Percentiles rank a stretch among this genome's conserved stretches.
These are phyloP conservation scores for Chlorella variabilis DNA, from an alignment of 163 green algal species.

Conservation along the genomic window DNA sequence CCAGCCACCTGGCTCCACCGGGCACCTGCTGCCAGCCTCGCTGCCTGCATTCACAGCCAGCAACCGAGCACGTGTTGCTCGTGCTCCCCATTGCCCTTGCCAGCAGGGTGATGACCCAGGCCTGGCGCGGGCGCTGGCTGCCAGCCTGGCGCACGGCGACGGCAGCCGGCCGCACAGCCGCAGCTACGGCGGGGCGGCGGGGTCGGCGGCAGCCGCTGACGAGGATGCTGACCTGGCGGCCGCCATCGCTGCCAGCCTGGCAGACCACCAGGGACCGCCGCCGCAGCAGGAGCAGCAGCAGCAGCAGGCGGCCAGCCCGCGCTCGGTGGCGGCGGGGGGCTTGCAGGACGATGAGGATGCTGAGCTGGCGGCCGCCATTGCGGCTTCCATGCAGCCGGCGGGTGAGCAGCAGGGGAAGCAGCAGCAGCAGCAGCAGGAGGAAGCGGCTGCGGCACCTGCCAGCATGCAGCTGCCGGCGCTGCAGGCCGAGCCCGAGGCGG, in stretches of 20 bases:
- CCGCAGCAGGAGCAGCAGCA: neutral
- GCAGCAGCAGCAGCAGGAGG: neutral
- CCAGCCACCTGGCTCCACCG: too few relatives aligned
- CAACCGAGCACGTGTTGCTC: too few relatives aligned
- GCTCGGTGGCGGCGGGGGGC: neutral
- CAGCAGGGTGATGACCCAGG: slow-evolving; percentile 22
- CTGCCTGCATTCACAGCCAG: too few relatives aligned
- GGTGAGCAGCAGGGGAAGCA: neutral
- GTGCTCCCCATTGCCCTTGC: too few relatives aligned
- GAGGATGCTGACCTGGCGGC: slow-evolving; percentile 66
- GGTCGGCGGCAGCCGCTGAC: neutral
- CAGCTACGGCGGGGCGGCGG: neutral
- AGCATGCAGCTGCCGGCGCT: slow-evolving; percentile 15
- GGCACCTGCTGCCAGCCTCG: too few relatives aligned
- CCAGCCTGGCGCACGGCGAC: neutral
- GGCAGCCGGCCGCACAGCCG: neutral
- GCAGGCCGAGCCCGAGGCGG: slow-evolving; percentile 25
- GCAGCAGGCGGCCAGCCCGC: neutral
- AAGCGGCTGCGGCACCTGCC: neutral
- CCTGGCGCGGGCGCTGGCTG: slow-evolving; percentile 20
- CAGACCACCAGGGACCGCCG: slow-evolving; percentile 4
- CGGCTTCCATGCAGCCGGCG: slow-evolving; percentile 49
- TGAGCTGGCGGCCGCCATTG: slow-evolving; percentile 79
- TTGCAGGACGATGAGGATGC: slow-evolving; percentile 35
- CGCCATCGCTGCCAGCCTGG: slow-evolving; percentile 82